Evolutionary conservation across 805 yeast species (phyloP).

Genomic region (Candida easanensis): DNA sequence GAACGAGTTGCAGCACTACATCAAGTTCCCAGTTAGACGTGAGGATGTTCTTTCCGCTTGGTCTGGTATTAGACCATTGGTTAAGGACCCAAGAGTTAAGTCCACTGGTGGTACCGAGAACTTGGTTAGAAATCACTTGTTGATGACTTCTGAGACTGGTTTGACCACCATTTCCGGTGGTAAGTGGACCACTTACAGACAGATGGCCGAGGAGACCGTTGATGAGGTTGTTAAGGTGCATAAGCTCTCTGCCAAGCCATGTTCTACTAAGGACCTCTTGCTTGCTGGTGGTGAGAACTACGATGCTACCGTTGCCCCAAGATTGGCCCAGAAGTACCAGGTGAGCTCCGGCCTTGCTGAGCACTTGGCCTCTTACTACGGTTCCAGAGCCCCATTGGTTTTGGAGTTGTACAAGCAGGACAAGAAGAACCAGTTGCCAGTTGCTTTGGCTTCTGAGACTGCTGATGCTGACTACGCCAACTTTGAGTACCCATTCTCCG

Average conservation of each 20-base stretch:
- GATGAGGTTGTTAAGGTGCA: conserved; percentile 61
- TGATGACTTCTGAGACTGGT: conserved; percentile 69
- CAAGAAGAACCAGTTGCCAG: conserved; percentile 58
- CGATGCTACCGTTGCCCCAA: conserved; percentile 68
- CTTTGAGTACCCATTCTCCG: conserved; percentile 80
- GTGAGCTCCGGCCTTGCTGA: conserved; percentile 72
- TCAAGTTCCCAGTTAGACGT: conserved; percentile 83
- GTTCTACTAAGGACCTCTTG: conserved; percentile 42
- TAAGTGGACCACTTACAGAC: conserved; percentile 97
- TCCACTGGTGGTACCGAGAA: conserved; percentile 65
- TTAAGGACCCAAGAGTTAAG: conserved; percentile 67
- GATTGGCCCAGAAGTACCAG: conserved; percentile 75
- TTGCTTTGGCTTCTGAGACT: conserved; percentile 49
- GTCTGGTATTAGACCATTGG: conserved; percentile 96
- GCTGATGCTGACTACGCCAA: conserved; percentile 40
- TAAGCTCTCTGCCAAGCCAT: conserved; percentile 39
- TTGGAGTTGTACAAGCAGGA: conserved; percentile 53
- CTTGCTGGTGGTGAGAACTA: conserved; percentile 82
- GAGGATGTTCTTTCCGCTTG: conserved; percentile 92
- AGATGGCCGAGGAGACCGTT: conserved; percentile 94
- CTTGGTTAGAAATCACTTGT: conserved; percentile 84
- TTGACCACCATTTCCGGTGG: conserved; percentile 93
- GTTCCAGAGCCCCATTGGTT: conserved; percentile 81
- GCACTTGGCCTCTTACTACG: conserved; percentile 84
- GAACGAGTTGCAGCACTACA: conserved; percentile 83